These are phyloP conservation scores for Pichia exigua DNA, from an alignment of 805 yeast genomes.

Conservation along the genomic window DNA sequence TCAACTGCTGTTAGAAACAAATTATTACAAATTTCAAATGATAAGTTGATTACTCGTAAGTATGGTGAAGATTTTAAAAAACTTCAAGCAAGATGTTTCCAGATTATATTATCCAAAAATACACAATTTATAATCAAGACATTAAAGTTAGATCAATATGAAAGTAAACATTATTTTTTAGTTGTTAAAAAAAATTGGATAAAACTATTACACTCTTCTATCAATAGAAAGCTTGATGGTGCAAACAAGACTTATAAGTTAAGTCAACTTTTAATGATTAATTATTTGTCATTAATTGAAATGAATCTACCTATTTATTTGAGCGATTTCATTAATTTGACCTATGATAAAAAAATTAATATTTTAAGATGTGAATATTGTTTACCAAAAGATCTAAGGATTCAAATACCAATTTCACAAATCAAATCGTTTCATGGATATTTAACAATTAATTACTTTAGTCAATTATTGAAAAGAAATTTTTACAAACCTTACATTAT, in stretches of 20 bases:
- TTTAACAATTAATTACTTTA: background rate
- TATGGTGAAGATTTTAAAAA: conserved; percentile 20
- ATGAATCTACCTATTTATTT: conserved; percentile 43
- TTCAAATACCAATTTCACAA: conserved; percentile 8
- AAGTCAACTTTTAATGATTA: conserved; percentile 26
- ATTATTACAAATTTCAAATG: conserved; percentile 9
- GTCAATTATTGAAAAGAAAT: background rate
- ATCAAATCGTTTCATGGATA: conserved; percentile 5
- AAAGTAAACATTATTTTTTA: conserved; percentile 7
- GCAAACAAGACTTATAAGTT: conserved; percentile 6
- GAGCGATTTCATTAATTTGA: conserved; percentile 38
- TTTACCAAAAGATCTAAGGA: conserved; percentile 17
- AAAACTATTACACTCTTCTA: background rate
- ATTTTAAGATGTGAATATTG: conserved; percentile 19
- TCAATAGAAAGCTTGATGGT: background rate
- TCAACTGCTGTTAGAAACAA: conserved; percentile 10
- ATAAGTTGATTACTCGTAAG: conserved; percentile 11
- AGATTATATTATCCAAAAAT: conserved; percentile 40
- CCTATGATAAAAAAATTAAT: conserved; percentile 41
- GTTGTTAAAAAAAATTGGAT: conserved; percentile 30
- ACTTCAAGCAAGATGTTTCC: conserved; percentile 19
- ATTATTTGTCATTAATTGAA: conserved; percentile 45
- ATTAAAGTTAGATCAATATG: conserved; percentile 14
- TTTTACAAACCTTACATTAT: background rate
- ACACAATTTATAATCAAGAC: conserved; percentile 31